Evolutionary conservation across 1,284 basidiomycete genomes (phyloP).

Genomic region (Fomitopsis betulina): DNA sequence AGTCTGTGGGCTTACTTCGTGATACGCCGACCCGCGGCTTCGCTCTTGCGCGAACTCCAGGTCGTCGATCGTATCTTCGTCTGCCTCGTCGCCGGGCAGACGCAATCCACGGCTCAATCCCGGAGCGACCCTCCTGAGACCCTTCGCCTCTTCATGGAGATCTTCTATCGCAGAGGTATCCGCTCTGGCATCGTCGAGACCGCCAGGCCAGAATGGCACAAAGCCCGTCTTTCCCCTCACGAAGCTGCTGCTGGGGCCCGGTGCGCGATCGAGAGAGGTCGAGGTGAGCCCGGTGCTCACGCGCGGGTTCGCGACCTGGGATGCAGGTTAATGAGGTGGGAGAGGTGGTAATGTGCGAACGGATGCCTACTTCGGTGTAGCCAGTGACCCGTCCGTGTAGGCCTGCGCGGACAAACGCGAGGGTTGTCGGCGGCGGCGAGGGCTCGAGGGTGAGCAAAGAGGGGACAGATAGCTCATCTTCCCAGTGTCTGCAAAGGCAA

Average conservation of each 20-base stretch:
- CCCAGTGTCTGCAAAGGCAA: conserved; percentile 57
- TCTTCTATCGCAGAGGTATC: conserved; percentile 31
- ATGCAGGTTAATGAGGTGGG: neutral
- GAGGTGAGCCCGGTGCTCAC: conserved; percentile 64
- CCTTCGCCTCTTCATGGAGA: conserved; percentile 33
- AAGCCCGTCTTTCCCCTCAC: conserved; percentile 91
- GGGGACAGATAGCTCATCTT: conserved; percentile 53
- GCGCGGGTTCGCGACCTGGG: conserved; percentile 48
- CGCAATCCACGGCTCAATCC: conserved; percentile 65
- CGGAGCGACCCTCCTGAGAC: conserved; percentile 57
- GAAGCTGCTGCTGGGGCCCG: conserved; percentile 75
- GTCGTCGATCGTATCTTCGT: conserved; percentile 38
- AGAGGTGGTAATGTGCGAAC: neutral
- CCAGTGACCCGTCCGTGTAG: conserved; percentile 78
- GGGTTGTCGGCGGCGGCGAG: conserved; percentile 71
- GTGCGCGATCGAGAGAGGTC: conserved; percentile 81
- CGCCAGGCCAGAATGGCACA: conserved; percentile 91
- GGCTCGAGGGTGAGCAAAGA: conserved; percentile 61
- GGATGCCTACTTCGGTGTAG: conserved; percentile 60
- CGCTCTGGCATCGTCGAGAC: conserved; percentile 61
- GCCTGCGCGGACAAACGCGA: conserved; percentile 76
- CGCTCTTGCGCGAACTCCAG: conserved; percentile 12
- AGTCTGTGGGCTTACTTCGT: neutral
- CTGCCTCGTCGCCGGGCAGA: conserved; percentile 51
- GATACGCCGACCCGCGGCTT: neutral